phyloP scores from a whole-genome alignment of 805 yeast species.

The Metschnikowia orientalis region DNA sequence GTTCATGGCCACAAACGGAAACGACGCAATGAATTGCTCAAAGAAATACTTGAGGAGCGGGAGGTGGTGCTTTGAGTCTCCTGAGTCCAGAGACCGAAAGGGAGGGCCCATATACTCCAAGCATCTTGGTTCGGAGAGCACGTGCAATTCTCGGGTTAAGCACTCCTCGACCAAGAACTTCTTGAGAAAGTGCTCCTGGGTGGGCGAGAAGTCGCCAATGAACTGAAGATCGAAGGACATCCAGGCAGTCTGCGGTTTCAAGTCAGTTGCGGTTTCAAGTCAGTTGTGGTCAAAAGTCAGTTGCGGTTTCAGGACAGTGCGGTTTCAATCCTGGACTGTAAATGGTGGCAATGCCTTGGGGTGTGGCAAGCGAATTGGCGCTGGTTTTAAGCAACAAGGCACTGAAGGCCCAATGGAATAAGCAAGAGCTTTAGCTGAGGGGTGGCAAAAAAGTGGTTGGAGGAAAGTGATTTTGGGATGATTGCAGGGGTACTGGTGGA shows the following conservation, averaged over 20 bases:
- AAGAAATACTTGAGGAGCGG: slow-evolving; percentile 72
- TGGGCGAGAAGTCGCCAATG: slow-evolving; percentile 40
- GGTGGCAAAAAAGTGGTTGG: no score
- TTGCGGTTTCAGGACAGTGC: not conserved
- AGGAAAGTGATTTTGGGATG: no score
- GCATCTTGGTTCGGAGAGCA: slow-evolving; percentile 56
- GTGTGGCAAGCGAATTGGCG: not conserved
- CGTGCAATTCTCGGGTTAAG: slow-evolving; percentile 57
- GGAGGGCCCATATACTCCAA: slow-evolving; percentile 76
- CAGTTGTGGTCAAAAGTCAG: not conserved
- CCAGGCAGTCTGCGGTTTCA: no score
- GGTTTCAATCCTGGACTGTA: no score
- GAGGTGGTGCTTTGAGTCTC: slow-evolving; percentile 33
- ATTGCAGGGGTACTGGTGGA: no score
- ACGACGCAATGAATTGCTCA: slow-evolving; percentile 54
- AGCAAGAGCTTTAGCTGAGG: no score
- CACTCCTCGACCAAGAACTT: slow-evolving; percentile 68
- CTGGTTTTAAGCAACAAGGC: no score
- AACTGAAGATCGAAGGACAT: slow-evolving; percentile 7
- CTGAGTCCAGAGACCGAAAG: slow-evolving; percentile 37
- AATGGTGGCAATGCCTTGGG: no score
- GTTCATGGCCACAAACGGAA: slow-evolving; percentile 66
- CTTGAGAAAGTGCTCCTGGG: slow-evolving; percentile 84
- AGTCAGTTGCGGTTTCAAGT: slow-evolving; percentile 2
- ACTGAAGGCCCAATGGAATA: no score